Evolutionary conservation across 495 filamentous ascomycete genomes (phyloP), one percentile per base, ranked within the genome.

Genomic region (Penicillium lividum): DNA sequence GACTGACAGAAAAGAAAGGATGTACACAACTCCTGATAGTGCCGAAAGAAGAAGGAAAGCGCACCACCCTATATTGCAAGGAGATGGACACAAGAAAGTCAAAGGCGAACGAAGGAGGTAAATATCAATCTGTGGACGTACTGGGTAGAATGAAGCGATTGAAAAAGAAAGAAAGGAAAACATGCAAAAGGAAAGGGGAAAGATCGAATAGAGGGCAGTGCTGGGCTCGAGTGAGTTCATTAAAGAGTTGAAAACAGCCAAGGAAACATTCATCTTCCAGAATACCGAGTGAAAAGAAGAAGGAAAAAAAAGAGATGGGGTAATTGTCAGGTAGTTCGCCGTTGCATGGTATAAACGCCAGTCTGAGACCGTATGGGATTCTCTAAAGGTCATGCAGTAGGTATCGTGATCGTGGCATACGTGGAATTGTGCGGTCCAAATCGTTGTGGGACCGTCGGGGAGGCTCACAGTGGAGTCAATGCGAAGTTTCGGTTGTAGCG

Each of bases 401-500:
- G 68, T 74, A 73, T 78, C 75, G 65, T 78, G 73, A 76, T 76
- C 73, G 68, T 77, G 73, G 72, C 73, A 72, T 74, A 70, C 70
- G 70, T 75, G 61, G 69, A 38, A 42, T 65, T 69, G 67, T 61
- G 62, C 72, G 68, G 68, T 69, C 66, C 46, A 11, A 29, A n/a
- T n/a, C 28, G 68, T 70, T 16, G 61, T 49, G 65, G 60, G 22
- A 64, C 63, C 59, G 60, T 63, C 36, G 53, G 57, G 62, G 48
- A 57, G 51, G 54, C 52, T 60, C 54, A 28, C 31, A 58, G 33
- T 52, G 48, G 63, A 61, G 59, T 56, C 58, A 51, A 56, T 47
- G 48, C 43, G 53, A 58, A 42, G 50, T 47, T 59, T 31, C 43
- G 34, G 51, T 28, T 50, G 66, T 25, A 46, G 51, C 51, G 38